Base-by-base conservation (phyloP, 2,329 filamentous ascomycete genomes). In the Xylariaceae sp. region DNA sequence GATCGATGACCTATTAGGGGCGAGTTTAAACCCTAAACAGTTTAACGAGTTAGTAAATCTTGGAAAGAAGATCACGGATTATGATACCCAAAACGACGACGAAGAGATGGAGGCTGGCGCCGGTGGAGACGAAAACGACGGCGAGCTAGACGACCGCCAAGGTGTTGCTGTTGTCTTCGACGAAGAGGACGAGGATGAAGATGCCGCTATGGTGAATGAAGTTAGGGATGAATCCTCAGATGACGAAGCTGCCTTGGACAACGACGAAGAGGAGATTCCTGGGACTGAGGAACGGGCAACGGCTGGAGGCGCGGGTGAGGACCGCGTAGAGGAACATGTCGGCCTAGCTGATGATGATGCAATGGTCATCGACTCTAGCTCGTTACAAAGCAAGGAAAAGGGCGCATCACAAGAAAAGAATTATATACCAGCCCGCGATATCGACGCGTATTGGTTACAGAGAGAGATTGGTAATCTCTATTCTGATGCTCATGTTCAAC, bases 51-150 rank as follows among this genome's bases (percentile, higher is more conserved):
- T 99, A 62, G 87, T 97, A 50, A 99, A 97, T 69, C 77, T 99
- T 36, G 91, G 92, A 60, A 99, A 99, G 78, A 99, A 99, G 76
- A 96, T 99, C 59, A 99, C 94, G 43, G 94, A 99, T 72, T 99
- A 97, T 73, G 90, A 97, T 73, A 90, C 90, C 32, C 92, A 97
- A 70, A 93, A 97, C 61, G 94, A 97, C 26, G 92, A 97, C 59
- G 93, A 96, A 61, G 87, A 92, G 53, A 89, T 91, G 78, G 88
- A 84, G 24, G 86, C 87, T 65, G 87, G 83, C 53, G 81, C 84
- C 23, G 81, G 78, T 18, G 83, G 78, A 15, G 89, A 82, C 50
- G 78, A 77, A 3, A 85, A 84, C 57, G 82, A 87, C 39, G 88
- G 83, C 24, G 92, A 97, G 70, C 84, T 97, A 43, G 94, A 97